Evolutionary conservation across 2,329 filamentous ascomycete species (phyloP), one percentile per base, ranked within the genome.

Genomic region (Atkinsonella texensis): DNA sequence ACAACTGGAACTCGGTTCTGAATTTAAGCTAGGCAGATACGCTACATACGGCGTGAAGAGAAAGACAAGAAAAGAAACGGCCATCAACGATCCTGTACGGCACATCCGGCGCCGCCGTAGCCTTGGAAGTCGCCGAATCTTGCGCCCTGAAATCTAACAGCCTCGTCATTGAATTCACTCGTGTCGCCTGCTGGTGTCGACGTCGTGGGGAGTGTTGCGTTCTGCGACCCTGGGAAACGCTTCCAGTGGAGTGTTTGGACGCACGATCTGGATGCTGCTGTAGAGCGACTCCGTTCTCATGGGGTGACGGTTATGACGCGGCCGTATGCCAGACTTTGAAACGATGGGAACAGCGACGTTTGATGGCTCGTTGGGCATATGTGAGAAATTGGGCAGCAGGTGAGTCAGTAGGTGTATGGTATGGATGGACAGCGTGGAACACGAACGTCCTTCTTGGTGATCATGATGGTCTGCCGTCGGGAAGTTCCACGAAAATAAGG

Each of bases 101-200:
- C n/a, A n/a, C n/a, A n/a, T n/a, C n/a, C n/a, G 53, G 49, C 47
- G 53, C 55, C 41, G 15, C 31, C 5, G 47, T 55, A 11, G 35
- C 52, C 42, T 51, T 52, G 45, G 51, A 56, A 32, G 51, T 55
- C 45, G 43, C 46, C 17, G 55, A 55, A 35, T 52, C 49, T 23
- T 56, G 55, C 51, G 47, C 49, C 46, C 51, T 56, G 28, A 46
- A 52, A 28, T 53, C 55, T 53, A 55, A 53, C 47, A 51, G 44
- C 43, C 8, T 54, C 49, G 40, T 55, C 20, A 20, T 52, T 52
- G 31, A 56, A 55, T 28, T 49, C 53, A 12, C 50, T 54, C 17
- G 20, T 12, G 31, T 32, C 46, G 46, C 23, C 46, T 9, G 46
- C 49, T 2, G 52, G 48, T 3, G 48, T 15, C 4, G 52, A 51